Percentiles rank a stretch among this genome's conserved stretches.
These are phyloP conservation scores for Tuber calosporum DNA, from an alignment of 495 filamentous ascomycete species.

Conservation along the genomic window DNA sequence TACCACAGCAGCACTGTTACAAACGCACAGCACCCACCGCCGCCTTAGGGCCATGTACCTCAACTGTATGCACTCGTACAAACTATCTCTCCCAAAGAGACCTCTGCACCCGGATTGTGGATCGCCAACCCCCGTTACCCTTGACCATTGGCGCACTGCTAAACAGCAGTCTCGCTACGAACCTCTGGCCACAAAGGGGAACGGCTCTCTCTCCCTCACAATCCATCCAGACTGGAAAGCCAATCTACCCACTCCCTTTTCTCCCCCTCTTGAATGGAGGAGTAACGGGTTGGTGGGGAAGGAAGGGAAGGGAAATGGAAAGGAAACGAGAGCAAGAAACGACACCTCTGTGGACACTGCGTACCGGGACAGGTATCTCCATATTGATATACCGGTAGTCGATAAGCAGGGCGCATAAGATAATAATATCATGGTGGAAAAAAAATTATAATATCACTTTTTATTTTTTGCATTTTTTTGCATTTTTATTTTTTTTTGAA, in stretches of 20 bases:
- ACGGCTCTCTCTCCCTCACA: background rate
- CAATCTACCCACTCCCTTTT: background rate
- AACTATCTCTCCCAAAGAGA: background rate
- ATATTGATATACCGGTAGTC: background rate
- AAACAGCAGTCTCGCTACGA: slow-evolving; percentile 2
- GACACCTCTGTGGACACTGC: background rate
- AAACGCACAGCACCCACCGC: background rate
- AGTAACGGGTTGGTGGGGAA: background rate
- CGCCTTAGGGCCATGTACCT: slow-evolving; percentile 1
- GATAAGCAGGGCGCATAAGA: background rate
- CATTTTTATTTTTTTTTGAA: background rate
- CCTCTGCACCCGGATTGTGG: slow-evolving; percentile 2
- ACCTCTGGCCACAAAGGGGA: background rate
- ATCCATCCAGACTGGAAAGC: background rate
- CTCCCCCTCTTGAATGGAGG: background rate
- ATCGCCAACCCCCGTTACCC: background rate
- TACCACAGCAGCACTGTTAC: background rate
- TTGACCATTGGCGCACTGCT: background rate
- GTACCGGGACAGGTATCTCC: background rate
- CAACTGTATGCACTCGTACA: background rate
- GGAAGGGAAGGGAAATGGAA: background rate
- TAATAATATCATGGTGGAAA: background rate
- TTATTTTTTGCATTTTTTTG: background rate
- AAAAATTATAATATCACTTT: background rate
- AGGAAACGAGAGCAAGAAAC: background rate